Conservation (phyloP, 768 basidiomycete genomes). For the Rhodotorula babjevae region DNA sequence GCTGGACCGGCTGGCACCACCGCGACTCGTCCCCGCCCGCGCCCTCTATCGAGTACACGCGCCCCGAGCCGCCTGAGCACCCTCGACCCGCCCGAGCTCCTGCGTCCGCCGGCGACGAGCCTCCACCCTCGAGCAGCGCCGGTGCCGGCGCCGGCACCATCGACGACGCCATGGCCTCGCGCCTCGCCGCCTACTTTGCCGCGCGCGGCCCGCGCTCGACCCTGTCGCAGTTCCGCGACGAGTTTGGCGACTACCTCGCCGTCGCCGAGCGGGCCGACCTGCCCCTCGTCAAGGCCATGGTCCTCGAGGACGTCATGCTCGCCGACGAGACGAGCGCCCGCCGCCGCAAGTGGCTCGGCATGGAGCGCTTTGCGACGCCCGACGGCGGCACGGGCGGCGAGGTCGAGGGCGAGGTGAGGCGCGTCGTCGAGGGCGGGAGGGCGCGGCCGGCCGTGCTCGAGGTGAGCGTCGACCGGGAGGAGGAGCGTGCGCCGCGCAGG, state of each 20-base stretch:
- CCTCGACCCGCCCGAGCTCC: no score
- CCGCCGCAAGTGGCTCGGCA: neutral
- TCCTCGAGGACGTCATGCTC: slow-evolving; percentile 12
- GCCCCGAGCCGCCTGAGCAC: neutral
- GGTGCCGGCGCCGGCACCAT: neutral
- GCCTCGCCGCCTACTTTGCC: slow-evolving; percentile 8
- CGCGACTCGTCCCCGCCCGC: neutral
- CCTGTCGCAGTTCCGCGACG: slow-evolving; percentile 1
- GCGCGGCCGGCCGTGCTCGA: neutral
- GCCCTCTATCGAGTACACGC: neutral
- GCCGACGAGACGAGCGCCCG: neutral
- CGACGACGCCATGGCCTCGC: neutral
- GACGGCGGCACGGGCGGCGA: neutral
- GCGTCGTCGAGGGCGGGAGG: neutral
- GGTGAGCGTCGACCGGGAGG: neutral
- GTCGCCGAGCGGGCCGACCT: slow-evolving; percentile 1
- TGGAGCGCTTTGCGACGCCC: slow-evolving; percentile 3
- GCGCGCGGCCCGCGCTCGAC: neutral
- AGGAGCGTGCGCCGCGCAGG: neutral
- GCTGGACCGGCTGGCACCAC: slow-evolving; percentile 4
- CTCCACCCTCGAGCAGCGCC: neutral
- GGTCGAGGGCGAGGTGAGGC: neutral
- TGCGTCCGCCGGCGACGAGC: neutral
- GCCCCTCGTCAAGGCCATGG: slow-evolving; percentile 19
- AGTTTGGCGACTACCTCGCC: slow-evolving; percentile 8